Evolutionary conservation across 1,284 basidiomycete species (phyloP).

Genomic region (Puccinia novopanici): DNA sequence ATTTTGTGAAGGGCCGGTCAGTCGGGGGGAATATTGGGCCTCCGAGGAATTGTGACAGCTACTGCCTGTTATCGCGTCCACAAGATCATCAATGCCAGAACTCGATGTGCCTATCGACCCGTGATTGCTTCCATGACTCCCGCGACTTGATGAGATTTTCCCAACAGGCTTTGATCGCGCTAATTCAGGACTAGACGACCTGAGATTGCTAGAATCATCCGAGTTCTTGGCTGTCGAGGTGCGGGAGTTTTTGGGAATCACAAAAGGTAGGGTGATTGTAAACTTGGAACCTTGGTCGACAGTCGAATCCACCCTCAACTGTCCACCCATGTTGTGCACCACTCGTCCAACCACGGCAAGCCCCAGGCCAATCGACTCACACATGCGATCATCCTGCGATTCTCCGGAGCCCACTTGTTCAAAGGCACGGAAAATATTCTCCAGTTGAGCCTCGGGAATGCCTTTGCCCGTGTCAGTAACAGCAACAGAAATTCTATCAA

Average conservation of each 20-base stretch:
- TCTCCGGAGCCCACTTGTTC: slow-evolving; percentile 73
- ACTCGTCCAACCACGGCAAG: slow-evolving; percentile 61
- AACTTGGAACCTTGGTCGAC: slow-evolving; percentile 60
- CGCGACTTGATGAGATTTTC: not conserved
- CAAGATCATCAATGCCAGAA: slow-evolving; percentile 31
- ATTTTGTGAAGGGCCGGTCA: not conserved
- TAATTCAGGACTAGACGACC: not conserved
- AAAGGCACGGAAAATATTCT: slow-evolving; percentile 81
- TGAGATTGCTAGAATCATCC: slow-evolving; percentile 21
- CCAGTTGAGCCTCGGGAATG: slow-evolving; percentile 72
- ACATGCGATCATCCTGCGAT: slow-evolving; percentile 49
- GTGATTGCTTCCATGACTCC: slow-evolving; percentile 16
- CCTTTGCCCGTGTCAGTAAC: slow-evolving; percentile 79
- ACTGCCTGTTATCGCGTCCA: slow-evolving; percentile 24
- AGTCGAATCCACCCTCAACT: slow-evolving; percentile 60
- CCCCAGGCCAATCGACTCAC: slow-evolving; percentile 55
- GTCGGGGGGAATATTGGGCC: not conserved
- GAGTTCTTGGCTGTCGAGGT: not conserved
- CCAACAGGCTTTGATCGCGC: not conserved
- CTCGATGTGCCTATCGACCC: slow-evolving; percentile 16
- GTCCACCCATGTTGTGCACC: slow-evolving; percentile 60
- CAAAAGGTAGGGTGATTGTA: slow-evolving; percentile 60
- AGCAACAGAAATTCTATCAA: slow-evolving; percentile 72
- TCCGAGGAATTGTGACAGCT: slow-evolving; percentile 8
- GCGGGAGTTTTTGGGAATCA: slow-evolving; percentile 48